Base-by-base conservation (phyloP, 2,329 filamentous ascomycete genomes). In the Fusarium pseudograminearum region DNA sequence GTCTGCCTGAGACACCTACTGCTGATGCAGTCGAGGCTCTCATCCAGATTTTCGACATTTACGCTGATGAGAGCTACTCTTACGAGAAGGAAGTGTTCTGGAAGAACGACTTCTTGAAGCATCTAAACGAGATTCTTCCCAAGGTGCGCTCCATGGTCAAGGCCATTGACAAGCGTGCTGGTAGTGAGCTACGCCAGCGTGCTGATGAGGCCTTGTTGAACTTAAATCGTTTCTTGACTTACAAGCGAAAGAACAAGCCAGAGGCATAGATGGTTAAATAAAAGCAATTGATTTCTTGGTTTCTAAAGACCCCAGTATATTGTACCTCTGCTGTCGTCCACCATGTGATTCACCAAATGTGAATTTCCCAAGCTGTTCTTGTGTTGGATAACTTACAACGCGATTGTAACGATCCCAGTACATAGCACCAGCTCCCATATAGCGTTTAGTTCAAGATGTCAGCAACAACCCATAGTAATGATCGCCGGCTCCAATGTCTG, bases 11-110 rank as follows among this genome's bases (percentile, higher is more conserved):
- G 45, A 85, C 85, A 2, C 82, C 87, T 3, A 78, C 83, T 3
- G 89, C 88, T 3, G 87, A 90, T 46, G 82, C 83, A 7, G 83
- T 91, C 33, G 89, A 91, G 78, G 87, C 88, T 18, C 79, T 91
- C 44, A 88, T 91, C 78, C 88, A 90, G 76, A 67, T 92, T 20
- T 90, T 90, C 70, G 90, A 91, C 70, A 83, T 92, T 10, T 92
- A 91, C 77, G 86, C 84, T 28, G 87, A 91, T 74, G 87, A 89
- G 76, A 82, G 81, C 15, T 83, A 81, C 56, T 80, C 83, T 14
- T 89, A 85, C 74, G 90, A 91, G 74, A 81, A 80, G 60, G 83
- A 85, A 28, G 89, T 91, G 4, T 92, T 91, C 77, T 90, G 89
- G 86, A 83, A 84, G 70, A 83, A 88, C 66, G 83, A 82, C 67